Evolutionary conservation across 768 basidiomycete species (phyloP).

Genomic region (Lactifluus echinatus): DNA sequence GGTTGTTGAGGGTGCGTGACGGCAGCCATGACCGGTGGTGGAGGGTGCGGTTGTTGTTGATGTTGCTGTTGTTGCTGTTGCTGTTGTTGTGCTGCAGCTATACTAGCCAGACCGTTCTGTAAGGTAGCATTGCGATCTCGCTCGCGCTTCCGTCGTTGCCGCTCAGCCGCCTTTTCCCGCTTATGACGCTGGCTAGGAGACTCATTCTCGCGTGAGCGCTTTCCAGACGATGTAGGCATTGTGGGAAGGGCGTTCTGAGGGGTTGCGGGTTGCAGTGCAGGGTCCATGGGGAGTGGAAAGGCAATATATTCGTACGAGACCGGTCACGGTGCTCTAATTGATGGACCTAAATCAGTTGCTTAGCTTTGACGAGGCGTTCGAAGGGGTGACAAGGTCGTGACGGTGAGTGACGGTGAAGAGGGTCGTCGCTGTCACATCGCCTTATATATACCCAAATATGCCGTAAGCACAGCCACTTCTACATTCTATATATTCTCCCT

Average conservation of each 20-base stretch:
- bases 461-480: slow-evolving; percentile 22
- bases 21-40: slow-evolving; percentile 2
- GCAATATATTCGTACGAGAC: slow-evolving; percentile 6
- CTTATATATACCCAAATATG: slow-evolving; percentile 24
- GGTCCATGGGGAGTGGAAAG: slow-evolving; percentile 11
- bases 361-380: slow-evolving; percentile 19
- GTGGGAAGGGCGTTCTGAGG: slow-evolving; percentile 13
- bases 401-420: slow-evolving; percentile 25
- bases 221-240: slow-evolving; percentile 31
- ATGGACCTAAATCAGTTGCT: slow-evolving; percentile 1
- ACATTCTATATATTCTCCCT: not conserved
- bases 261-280: slow-evolving; percentile 20
- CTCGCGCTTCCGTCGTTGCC: slow-evolving; percentile 78
- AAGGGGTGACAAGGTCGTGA: slow-evolving; percentile 28
- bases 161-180: slow-evolving; percentile 80
- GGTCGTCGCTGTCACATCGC: slow-evolving; percentile 23
- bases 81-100: slow-evolving; percentile 24
- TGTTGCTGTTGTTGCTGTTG: slow-evolving; percentile 21
- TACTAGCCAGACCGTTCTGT: slow-evolving; percentile 22
- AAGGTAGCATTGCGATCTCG: slow-evolving; percentile 41
- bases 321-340: not conserved
- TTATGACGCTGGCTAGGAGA: slow-evolving; percentile 64
- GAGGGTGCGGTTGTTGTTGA: slow-evolving; percentile 19
- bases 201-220: slow-evolving; percentile 64
- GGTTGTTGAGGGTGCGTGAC: slow-evolving; percentile 15